Percentiles rank a stretch among this genome's conserved stretches.
Conservation (phyloP, 768 basidiomycete species). For the Kwoniella europaea region DNA sequence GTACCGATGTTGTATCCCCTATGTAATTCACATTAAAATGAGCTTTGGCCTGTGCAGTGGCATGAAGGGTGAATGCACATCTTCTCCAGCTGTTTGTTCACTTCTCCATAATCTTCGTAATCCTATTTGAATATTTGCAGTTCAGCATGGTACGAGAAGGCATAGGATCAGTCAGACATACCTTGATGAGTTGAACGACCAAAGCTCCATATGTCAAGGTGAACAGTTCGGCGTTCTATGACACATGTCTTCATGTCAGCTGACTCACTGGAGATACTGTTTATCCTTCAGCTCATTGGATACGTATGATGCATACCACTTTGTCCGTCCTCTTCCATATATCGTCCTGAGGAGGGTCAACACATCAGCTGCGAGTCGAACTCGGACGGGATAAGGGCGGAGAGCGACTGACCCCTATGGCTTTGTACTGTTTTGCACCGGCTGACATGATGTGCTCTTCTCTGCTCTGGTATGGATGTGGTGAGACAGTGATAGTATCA, state of each 20-base stretch:
- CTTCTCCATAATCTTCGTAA: constrained; percentile 93
- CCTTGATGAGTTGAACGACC: constrained; percentile 94
- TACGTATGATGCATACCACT: constrained; percentile 68
- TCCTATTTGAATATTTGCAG: constrained; percentile 60
- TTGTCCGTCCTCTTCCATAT: constrained; percentile 97
- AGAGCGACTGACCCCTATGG: constrained; percentile 52
- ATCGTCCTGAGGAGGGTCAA: constrained; percentile 66
- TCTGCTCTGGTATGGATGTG: neutral
- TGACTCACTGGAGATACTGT: neutral
- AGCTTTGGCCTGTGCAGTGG: neutral
- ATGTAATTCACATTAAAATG: neutral
- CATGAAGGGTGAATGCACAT: constrained; percentile 55
- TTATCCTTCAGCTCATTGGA: neutral
- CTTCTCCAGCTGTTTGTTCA: constrained; percentile 89
- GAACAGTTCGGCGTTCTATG: constrained; percentile 94
- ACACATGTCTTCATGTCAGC: neutral
- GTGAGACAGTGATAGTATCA: neutral
- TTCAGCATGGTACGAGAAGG: neutral
- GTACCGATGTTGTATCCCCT: constrained; percentile 99
- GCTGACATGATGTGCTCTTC: constrained; percentile 34
- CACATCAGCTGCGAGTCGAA: neutral
- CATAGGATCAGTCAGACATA: constrained; percentile 13
- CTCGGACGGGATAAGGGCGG: no score
- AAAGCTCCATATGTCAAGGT: constrained; percentile 95
- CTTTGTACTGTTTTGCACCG: constrained; percentile 58